A percentile compares a stretch with the other conserved stretches of the same genome.
Conservation (phyloP, 1,284 basidiomycete species). For the Ustilago crameri region DNA sequence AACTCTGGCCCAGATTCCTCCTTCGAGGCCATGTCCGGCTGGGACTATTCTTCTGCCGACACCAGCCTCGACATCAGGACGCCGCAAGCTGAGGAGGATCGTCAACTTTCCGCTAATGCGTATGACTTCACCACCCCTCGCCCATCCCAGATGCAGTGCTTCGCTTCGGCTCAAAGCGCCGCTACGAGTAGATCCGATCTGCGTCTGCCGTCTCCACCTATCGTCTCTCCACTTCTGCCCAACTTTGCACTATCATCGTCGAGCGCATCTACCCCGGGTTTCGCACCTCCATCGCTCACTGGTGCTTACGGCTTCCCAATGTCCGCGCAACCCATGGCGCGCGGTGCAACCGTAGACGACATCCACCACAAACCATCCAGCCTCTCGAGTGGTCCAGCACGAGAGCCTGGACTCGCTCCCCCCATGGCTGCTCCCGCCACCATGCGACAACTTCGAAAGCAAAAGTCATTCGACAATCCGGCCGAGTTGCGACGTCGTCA, state of each 20-base stretch:
- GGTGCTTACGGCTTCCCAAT: conserved; percentile 22
- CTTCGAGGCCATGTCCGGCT: conserved; percentile 40
- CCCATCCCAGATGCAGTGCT: conserved; percentile 43
- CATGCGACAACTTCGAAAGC: conserved; percentile 44
- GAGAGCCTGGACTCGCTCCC: background rate
- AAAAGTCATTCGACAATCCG: conserved; percentile 49
- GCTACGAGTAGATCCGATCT: conserved; percentile 8
- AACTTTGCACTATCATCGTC: conserved; percentile 32
- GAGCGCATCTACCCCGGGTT: conserved; percentile 24
- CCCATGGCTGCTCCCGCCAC: background rate
- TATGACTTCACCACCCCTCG: conserved; percentile 42
- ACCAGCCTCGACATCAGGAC: conserved; percentile 34
- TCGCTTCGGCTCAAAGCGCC: conserved; percentile 26
- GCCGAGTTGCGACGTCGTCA: conserved; percentile 45
- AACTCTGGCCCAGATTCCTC: conserved; percentile 30
- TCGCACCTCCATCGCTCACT: conserved; percentile 9
- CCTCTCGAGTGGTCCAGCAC: background rate
- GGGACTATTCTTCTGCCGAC: conserved; percentile 35
- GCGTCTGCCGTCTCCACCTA: conserved; percentile 37
- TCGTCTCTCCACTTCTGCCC: conserved; percentile 40
- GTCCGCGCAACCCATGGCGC: conserved; percentile 7
- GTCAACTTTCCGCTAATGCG: conserved; percentile 19
- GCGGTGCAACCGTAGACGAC: conserved; percentile 27
- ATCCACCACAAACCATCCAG: conserved; percentile 33
- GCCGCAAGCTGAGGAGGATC: conserved; percentile 39